A percentile compares a stretch with the other conserved stretches of the same genome.
phyloP scores from a whole-genome alignment of 164 flowering plant species.

The Nymphaea thermarum region DNA sequence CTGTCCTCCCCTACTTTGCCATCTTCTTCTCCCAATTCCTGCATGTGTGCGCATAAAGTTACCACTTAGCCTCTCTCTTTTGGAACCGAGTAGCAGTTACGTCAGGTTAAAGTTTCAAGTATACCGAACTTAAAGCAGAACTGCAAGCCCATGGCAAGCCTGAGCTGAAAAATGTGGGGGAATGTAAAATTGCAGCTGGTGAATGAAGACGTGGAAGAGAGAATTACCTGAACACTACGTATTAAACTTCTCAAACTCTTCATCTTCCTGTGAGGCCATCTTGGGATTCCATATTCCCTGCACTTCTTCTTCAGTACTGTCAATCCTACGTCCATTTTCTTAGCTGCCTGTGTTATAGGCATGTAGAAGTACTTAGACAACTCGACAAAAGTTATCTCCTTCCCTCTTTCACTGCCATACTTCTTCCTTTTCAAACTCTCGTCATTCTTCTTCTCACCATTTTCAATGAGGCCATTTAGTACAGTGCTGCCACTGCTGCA shows the following conservation, averaged over 20 bases:
- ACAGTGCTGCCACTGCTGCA: neutral
- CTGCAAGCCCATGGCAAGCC: neutral
- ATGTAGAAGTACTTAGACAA: slow-evolving; percentile 39
- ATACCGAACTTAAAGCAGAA: no score
- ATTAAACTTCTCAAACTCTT: slow-evolving; percentile 50
- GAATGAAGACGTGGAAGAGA: neutral
- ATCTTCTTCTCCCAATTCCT: slow-evolving; percentile 30
- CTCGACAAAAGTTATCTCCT: slow-evolving; percentile 18
- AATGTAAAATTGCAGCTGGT: neutral
- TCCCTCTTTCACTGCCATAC: neutral
- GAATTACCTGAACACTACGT: slow-evolving; percentile 38
- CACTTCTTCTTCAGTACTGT: slow-evolving; percentile 57
- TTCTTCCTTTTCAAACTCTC: neutral
- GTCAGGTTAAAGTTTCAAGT: no score
- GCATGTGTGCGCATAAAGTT: neutral
- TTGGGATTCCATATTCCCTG: slow-evolving; percentile 37
- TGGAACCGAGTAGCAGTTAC: no score
- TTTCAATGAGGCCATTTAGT: neutral
- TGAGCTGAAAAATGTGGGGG: neutral
- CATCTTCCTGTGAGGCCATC: slow-evolving; percentile 64
- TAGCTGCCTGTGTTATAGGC: slow-evolving; percentile 50
- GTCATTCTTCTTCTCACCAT: neutral
- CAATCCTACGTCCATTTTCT: slow-evolving; percentile 38
- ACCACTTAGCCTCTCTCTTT: no score
- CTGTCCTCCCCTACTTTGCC: slow-evolving; percentile 2